Conservation (phyloP, 2,329 filamentous ascomycete genomes). For the Xylariaceae sp. region DNA sequence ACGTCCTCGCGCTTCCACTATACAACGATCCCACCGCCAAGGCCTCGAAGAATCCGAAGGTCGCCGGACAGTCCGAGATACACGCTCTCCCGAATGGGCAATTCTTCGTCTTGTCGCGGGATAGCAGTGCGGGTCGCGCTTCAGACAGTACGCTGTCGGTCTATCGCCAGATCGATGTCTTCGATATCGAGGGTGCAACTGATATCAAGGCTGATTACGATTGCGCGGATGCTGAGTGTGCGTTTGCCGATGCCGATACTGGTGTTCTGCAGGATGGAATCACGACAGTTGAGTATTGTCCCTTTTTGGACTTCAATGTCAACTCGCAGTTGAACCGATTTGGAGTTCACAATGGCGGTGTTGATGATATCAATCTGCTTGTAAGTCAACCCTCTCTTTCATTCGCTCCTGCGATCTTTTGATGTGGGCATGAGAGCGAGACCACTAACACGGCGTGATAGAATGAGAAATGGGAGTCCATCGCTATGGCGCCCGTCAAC, state of each 20-base stretch:
- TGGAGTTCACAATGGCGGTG: slow-evolving; percentile 64
- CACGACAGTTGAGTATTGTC: slow-evolving; percentile 57
- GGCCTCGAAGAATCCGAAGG: slow-evolving; percentile 39
- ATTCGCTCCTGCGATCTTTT: neutral
- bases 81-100: slow-evolving; percentile 59
- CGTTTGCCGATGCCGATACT: slow-evolving; percentile 26
- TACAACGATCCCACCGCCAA: slow-evolving; percentile 49
- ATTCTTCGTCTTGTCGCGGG: slow-evolving; percentile 64
- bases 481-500: slow-evolving; percentile 59
- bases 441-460: slow-evolving; percentile 11
- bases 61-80: slow-evolving; percentile 66
- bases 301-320: slow-evolving; percentile 65
- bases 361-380: slow-evolving; percentile 52
- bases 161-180: slow-evolving; percentile 67
- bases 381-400: slow-evolving; percentile 12
- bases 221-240: slow-evolving; percentile 28
- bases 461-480: slow-evolving; percentile 75
- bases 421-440: neutral
- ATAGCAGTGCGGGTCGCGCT: slow-evolving; percentile 58
- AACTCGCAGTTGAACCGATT: slow-evolving; percentile 62
- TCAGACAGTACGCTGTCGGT: slow-evolving; percentile 47
- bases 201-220: slow-evolving; percentile 52
- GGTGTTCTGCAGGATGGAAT: slow-evolving; percentile 54
- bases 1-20: slow-evolving; percentile 61
- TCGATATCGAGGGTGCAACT: slow-evolving; percentile 59